Evolutionary conservation across 768 basidiomycete species (phyloP), one percentile per base, ranked within the genome.

Genomic region (Cytidiella melzeri): DNA sequence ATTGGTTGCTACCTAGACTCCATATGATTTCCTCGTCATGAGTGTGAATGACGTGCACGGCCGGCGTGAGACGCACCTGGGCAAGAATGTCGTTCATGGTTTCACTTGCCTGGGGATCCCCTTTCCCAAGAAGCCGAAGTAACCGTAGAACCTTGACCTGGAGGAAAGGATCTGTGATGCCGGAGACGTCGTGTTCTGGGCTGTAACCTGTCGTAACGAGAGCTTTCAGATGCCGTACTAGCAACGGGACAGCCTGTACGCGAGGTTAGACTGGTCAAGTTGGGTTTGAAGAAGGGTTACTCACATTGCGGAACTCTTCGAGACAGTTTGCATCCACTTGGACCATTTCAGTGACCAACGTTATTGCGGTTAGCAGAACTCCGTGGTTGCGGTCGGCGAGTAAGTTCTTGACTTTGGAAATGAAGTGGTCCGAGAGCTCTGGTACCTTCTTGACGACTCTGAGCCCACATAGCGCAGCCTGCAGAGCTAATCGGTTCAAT

Each of bases 161-260:
- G 5, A 94, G 72, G 74, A 94, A 94, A 5, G 92, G 92, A 67
- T 95, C 93, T 13, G 96, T 97, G 67, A 99, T 96, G 30, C 96
- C 96, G n/a, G 92, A 92, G 9, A 99, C 96, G 57, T 99, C 96
- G 61, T 98, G 96, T 64, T 98, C 96, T 20, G 96, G 94, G 58
- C 92, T 95, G 67, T 96, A 97, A 7, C 95, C 95, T 3, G 94
- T 96, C 0, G 95, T 93, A 37, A 90, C 91, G 51, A 98, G 72
- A 1, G 92, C 87, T 65, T 98, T 98, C 56, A 99, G 76, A 60
- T 96, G 92, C 55, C 92, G 85, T 46, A 98, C 95, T 21, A 99
- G 85, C 9, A 94, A 71, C 1, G 92, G 89, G 2, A 97, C 93
- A 41, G 88, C 89, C 92, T 95, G 38, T 25, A 47, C n/a, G 37